A percentile compares a stretch with the other conserved stretches of the same genome.
Conservation (phyloP, 2,329 filamentous ascomycete species). For the Scytalidium sp. region DNA sequence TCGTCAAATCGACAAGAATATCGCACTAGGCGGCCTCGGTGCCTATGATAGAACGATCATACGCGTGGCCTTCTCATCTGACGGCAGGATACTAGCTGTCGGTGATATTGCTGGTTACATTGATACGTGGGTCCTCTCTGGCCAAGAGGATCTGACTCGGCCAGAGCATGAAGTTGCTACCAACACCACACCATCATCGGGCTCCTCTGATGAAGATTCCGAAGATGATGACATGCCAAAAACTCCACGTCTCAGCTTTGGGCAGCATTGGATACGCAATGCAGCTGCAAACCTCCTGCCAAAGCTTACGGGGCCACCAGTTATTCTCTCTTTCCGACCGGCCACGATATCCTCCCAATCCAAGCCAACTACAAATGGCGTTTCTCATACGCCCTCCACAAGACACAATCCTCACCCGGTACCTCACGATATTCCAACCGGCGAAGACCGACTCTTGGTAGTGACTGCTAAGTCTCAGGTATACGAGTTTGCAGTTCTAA, state of each 20-base stretch:
- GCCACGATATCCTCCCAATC: slow-evolving; percentile 20
- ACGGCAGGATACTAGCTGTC: slow-evolving; percentile 75
- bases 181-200: slow-evolving; percentile 27
- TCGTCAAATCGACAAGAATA: slow-evolving; percentile 51
- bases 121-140: slow-evolving; percentile 78
- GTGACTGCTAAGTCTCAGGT: slow-evolving; percentile 65
- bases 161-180: slow-evolving; percentile 31
- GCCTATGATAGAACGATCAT: slow-evolving; percentile 74
- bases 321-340: slow-evolving; percentile 65
- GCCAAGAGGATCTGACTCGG: slow-evolving; percentile 46
- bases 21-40: slow-evolving; percentile 64
- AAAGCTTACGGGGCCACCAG: slow-evolving; percentile 61
- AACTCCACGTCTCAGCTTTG: slow-evolving; percentile 44
- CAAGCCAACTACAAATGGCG: slow-evolving; percentile 39
- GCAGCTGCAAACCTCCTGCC: slow-evolving; percentile 68
- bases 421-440: slow-evolving; percentile 49
- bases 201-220: slow-evolving; percentile 29
- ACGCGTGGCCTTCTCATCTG: slow-evolving; percentile 73
- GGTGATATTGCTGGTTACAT: slow-evolving; percentile 82
- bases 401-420: slow-evolving; percentile 23
- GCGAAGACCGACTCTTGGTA: slow-evolving; percentile 54
- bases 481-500: slow-evolving; percentile 75
- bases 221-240: slow-evolving; percentile 45
- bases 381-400: slow-evolving; percentile 30
- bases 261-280: slow-evolving; percentile 73